phyloP scores from a whole-genome alignment of 163 green algal genomes.

The Scenedesmus sp. region DNA sequence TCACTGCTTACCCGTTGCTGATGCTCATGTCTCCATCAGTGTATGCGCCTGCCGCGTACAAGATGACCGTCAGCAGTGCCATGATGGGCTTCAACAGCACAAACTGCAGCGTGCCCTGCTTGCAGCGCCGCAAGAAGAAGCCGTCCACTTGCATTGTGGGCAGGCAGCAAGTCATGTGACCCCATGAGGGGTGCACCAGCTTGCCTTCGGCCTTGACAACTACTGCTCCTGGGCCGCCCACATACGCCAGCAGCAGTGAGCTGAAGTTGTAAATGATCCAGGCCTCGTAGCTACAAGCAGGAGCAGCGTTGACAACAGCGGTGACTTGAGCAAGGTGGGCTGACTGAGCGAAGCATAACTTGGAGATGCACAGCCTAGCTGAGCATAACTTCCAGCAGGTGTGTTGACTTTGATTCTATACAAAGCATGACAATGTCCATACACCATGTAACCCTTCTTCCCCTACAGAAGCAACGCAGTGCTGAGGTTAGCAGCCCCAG shows the following conservation, averaged over 20 bases:
- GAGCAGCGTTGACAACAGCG: background rate
- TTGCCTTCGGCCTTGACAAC: slow-evolving; percentile 90
- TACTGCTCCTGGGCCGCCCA: slow-evolving; percentile 92
- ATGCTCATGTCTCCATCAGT: slow-evolving; percentile 83
- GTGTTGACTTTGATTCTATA: too few species aligned
- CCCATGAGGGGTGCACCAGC: slow-evolving; percentile 87
- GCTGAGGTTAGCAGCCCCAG: background rate
- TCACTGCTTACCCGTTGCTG: slow-evolving; percentile 59
- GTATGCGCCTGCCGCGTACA: slow-evolving; percentile 87
- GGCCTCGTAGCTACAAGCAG: slow-evolving; percentile 91
- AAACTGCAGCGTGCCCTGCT: slow-evolving; percentile 97
- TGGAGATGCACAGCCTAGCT: background rate
- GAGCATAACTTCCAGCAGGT: too few species aligned
- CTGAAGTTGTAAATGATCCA: slow-evolving; percentile 99
- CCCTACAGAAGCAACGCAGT: background rate
- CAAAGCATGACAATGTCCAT: too few species aligned
- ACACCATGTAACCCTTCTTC: too few species aligned
- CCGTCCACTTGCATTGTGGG: slow-evolving; percentile 80
- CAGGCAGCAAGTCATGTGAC: slow-evolving; percentile 94
- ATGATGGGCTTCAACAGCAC: slow-evolving; percentile 96
- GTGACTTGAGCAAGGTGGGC: background rate
- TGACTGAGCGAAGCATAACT: background rate
- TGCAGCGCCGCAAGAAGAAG: slow-evolving; percentile 75
- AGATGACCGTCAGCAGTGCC: slow-evolving; percentile 85
- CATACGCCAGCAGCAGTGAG: slow-evolving; percentile 93